phyloP scores from a whole-genome alignment of 306 rosid species.

The Herpetospermum pedunculosum region DNA sequence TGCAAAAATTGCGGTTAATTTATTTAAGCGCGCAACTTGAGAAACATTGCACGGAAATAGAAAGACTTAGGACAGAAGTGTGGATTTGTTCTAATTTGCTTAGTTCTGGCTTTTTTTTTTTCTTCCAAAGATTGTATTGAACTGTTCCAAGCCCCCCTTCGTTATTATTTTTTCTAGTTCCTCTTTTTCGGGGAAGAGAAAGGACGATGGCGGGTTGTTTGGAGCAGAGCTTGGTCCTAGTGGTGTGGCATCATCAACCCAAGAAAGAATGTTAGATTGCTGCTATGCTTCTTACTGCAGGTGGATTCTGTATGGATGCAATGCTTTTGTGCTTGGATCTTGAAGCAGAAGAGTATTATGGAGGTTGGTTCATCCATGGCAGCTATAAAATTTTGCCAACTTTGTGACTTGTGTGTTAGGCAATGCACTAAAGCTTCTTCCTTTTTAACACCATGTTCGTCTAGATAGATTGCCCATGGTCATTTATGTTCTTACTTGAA shows the following conservation, averaged over 20 bases:
- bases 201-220: not conserved
- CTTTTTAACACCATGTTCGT: not conserved
- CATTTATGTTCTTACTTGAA: not conserved
- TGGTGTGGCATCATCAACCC: not conserved
- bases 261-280: not conserved
- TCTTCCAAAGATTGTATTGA: slow-evolving; percentile 11
- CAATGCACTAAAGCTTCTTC: not conserved
- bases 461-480: not conserved
- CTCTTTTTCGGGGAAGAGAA: not conserved
- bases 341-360: slow-evolving; percentile 6
- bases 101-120: slow-evolving; percentile 25
- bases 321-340: not conserved
- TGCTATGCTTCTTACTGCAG: slow-evolving; percentile 1
- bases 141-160: not conserved
- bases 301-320: not conserved
- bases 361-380: not conserved
- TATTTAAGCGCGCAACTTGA: slow-evolving; percentile 18
- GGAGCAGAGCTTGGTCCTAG: not conserved
- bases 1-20: slow-evolving; percentile 4
- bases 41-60: slow-evolving; percentile 19
- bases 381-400: not conserved
- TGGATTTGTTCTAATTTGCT: slow-evolving; percentile 21
- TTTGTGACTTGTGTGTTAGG: not conserved
- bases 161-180: not conserved
- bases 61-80: slow-evolving; percentile 23